A percentile compares a stretch with the other conserved stretches of the same genome.
These are phyloP conservation scores for Ceratocystis albifundus DNA, from an alignment of 2,329 filamentous ascomycete species.

Conservation along the genomic window DNA sequence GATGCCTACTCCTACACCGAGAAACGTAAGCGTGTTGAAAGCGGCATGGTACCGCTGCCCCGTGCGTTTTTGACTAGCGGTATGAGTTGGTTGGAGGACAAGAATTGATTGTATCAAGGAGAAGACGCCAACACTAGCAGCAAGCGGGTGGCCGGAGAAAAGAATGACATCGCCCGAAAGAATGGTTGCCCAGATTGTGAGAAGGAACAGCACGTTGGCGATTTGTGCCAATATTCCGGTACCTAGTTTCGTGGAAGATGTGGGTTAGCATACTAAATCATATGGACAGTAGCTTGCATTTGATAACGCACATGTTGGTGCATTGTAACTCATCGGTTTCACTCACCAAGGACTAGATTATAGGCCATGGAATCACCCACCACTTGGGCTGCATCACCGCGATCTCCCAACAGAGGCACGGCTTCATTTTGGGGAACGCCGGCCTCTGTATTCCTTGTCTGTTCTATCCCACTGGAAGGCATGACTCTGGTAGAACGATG, in stretches of 20 bases:
- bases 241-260: conserved; percentile 39
- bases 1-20: conserved; percentile 52
- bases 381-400: conserved; percentile 62
- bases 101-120: conserved; percentile 70
- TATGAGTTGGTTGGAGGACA: conserved; percentile 76
- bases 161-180: conserved; percentile 60
- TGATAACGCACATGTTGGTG: too few species aligned
- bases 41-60: conserved; percentile 53
- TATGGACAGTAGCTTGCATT: conserved; percentile 9
- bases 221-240: conserved; percentile 71
- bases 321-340: conserved; percentile 15
- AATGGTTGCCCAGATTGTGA: conserved; percentile 66
- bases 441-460: not conserved
- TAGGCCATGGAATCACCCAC: conserved; percentile 50
- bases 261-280: not conserved
- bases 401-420: conserved; percentile 40
- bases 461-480: not conserved
- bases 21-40: conserved; percentile 55
- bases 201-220: conserved; percentile 62
- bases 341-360: conserved; percentile 65
- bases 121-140: conserved; percentile 55
- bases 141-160: conserved; percentile 79
- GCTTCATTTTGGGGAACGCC: conserved; percentile 30
- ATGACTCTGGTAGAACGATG: not conserved
- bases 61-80: conserved; percentile 56